Base-by-base conservation (phyloP, 2,329 filamentous ascomycete genomes). In the Metarhizium brunneum region DNA sequence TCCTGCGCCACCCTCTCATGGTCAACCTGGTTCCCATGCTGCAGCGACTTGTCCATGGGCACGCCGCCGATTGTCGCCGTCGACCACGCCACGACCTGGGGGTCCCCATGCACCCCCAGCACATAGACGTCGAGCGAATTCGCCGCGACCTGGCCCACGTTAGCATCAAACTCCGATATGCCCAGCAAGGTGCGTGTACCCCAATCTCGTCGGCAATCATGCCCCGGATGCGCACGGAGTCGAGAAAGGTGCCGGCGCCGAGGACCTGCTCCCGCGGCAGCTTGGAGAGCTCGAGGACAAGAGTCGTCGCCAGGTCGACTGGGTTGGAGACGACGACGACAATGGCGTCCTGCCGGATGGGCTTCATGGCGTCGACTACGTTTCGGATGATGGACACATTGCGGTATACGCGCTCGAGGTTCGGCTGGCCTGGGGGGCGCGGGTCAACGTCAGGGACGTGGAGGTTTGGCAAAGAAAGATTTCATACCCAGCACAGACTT, bases 381-480 rank as follows among this genome's bases (percentile, higher is more conserved):
- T 69, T 73, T 5, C 69, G 68, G 30, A 81, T 62, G 50, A 81
- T 77, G 25, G 70, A 69, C 25, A 77, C 61, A 58, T 80, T 81
- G 3, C 75, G 71, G 30, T 74, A 73, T 18, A 51, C 59, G 25
- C 52, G 56, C 14, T 63, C 60, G 6, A 60, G 48, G 0, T 35
- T 58, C 4, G 60, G 61, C 52, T 64, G 59, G 7, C 61, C 61
- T 65, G 54, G 11, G 40, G 14, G 14, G 14, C n/a, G 6, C 14
- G 14, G 14, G 40, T 43, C n/a, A 43, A 8, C 14, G 18, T 5
- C 40, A 2, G 25, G 25, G 4, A 4, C 25, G 25, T 25, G 25
- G 1, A 25, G 25, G 25, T 25, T 25, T 25, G 4, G 4, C 25
- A 25, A 25, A 25, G 25, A 25, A 35, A 5, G 6, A 11, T 7